Evolutionary conservation across 495 filamentous ascomycete genomes (phyloP), one percentile per base, ranked within the genome.

Genomic region (Neurospora africana): DNA sequence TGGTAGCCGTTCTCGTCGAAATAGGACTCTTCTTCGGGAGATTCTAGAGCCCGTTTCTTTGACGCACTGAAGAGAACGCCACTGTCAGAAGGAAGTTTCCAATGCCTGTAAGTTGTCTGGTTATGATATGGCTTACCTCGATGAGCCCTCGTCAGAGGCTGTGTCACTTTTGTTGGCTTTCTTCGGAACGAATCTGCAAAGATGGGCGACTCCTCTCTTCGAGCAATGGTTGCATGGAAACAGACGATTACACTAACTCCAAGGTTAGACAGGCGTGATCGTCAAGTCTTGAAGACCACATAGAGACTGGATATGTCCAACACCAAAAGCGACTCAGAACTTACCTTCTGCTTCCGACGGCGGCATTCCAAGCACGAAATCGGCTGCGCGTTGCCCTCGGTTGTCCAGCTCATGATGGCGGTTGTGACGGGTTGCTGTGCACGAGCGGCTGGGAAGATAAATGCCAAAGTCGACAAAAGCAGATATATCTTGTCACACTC

Each of bases 191-290:
- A 81, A 84, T 7, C 75, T 77, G 70, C 83, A 85, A 2, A 81
- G 72, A 71, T 83, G 81, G 3, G 82, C 77, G 2, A 83, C 80
- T 27, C 78, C 79, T 72, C 83, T 74, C 68, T 79, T 78, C 21
- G 77, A 70, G 75, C 83, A 85, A 68, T 84, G 82, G 61, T 82
- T 82, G 76, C 83, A 85, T 2, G 83, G 83, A 70, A 83, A 85
- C 72, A 80, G 73, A 23, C 80, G 77, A 68, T 81, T 82, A 74
- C 83, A 84, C 82, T 84, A 68, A 23, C 13, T 71, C 21, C 11
- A 40, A 44, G 19, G 73, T 79, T 71, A 77, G 72, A 35, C 17
- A 37, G 43, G 13, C 40, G 21, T 65, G 39, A 69, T 39, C 47
- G 37, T 70, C 3, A 8, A 19, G 27, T 36, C 19, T 58, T 58